These are phyloP conservation scores for Lolium multiflorum DNA, from an alignment of 176 grass and related monocot genomes.

Conservation along the genomic window DNA sequence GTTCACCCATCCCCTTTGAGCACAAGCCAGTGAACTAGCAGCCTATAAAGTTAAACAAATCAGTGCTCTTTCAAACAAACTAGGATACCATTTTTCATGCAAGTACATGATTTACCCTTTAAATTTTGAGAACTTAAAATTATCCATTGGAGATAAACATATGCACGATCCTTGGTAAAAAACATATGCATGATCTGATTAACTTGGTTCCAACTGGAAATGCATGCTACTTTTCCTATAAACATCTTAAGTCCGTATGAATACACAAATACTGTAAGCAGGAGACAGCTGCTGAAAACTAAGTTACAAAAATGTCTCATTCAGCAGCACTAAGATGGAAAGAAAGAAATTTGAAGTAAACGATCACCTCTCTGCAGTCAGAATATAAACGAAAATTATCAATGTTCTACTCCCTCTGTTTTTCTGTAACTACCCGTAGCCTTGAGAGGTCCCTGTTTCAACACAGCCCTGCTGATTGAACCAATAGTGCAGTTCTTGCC, in stretches of 20 bases:
- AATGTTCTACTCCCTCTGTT: constrained; percentile 7
- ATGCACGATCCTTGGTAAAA: background rate
- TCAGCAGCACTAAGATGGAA: background rate
- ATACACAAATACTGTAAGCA: constrained; percentile 15
- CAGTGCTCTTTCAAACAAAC: constrained; percentile 34
- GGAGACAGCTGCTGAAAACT: background rate
- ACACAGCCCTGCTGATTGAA: background rate
- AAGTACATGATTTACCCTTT: background rate
- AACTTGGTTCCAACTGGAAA: background rate
- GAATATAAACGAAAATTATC: background rate
- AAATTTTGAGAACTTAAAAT: constrained; percentile 20
- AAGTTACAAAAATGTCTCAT: background rate
- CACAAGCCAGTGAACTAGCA: constrained; percentile 83
- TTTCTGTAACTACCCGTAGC: background rate
- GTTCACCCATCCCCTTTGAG: constrained; percentile 89
- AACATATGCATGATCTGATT: constrained; percentile 8
- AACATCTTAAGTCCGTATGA: background rate
- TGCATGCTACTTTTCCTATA: constrained; percentile 15
- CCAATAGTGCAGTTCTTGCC: background rate
- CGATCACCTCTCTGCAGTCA: background rate
- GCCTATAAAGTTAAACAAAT: constrained; percentile 59
- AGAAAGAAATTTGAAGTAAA: background rate
- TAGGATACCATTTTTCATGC: background rate
- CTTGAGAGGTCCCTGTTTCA: background rate
- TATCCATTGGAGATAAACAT: background rate